Percentiles rank a stretch among this genome's conserved stretches.
Evolutionary conservation across 1,284 basidiomycete species (phyloP).

Genomic region (Neonothopanus nambi): DNA sequence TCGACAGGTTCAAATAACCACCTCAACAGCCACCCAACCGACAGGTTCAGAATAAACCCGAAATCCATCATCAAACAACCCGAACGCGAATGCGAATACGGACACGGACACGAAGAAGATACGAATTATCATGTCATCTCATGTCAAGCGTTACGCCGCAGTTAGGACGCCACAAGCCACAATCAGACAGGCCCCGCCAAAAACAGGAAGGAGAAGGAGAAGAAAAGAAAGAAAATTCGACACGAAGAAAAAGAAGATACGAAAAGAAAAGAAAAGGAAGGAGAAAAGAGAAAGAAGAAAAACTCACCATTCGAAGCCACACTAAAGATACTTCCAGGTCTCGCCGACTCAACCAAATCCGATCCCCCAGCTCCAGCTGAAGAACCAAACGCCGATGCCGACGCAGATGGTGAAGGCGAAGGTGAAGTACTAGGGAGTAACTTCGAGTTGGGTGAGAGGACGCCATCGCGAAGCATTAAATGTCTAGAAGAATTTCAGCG

Average conservation of each 20-base stretch:
- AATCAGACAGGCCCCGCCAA: not conserved
- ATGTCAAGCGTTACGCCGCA: too few relatives aligned
- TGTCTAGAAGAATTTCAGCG: conserved; percentile 50
- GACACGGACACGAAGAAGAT: too few relatives aligned
- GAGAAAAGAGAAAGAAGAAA: not conserved
- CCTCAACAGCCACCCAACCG: too few relatives aligned
- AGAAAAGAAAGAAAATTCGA: not conserved
- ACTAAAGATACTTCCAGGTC: conserved; percentile 40
- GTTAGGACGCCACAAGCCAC: too few relatives aligned
- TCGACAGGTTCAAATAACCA: too few relatives aligned
- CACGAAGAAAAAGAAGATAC: not conserved
- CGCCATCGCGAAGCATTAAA: conserved; percentile 71
- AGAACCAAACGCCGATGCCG: conserved; percentile 18
- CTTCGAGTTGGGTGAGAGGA: conserved; percentile 75
- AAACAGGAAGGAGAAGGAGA: not conserved
- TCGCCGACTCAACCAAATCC: conserved; percentile 5
- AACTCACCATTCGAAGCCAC: conserved; percentile 40
- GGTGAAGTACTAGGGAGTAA: conserved; percentile 53
- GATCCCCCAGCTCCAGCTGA: conserved; percentile 5
- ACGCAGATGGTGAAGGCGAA: too few relatives aligned
- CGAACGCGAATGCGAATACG: too few relatives aligned
- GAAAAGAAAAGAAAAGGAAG: not conserved
- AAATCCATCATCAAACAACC: too few relatives aligned
- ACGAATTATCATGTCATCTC: too few relatives aligned
- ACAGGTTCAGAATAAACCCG: too few relatives aligned